Evolutionary conservation across 805 yeast species (phyloP), one percentile per base, ranked within the genome.

Genomic region (Diddensiella transvaalensis): DNA sequence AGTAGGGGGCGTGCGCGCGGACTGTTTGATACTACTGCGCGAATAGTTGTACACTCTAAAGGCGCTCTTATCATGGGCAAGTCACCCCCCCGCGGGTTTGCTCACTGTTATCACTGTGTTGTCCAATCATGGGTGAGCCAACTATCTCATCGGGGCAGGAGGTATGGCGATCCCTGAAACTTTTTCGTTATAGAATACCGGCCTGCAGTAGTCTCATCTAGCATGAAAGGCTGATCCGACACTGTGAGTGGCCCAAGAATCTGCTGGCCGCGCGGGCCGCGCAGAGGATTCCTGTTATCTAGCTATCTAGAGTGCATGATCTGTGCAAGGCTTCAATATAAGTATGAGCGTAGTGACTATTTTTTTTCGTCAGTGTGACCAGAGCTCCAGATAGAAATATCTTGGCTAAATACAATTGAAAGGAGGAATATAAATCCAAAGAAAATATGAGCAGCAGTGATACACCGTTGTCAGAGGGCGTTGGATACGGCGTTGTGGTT

Each of bases 401-500:
- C n/a, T n/a, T n/a, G n/a, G n/a, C n/a, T n/a, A 39, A n/a, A 22
- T 11, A 8, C 40, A 2, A 23, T 42, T 10, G 24, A 37, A 30
- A 18, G 21, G 15, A 32, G 32, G 4, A 18, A 19, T 24, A 43
- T 42, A 41, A 37, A 17, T 17, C 8, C 15, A 10, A 35, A 8
- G 15, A 35, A 8, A 6, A 35, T n/a, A 35, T 35, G 38, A 35
- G 38, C 15, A 18, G 29, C 35, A 15, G 26, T 8, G 11, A 26
- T 17, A 8, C 21, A 33, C 62, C 69, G 37, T 71, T 82, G 32
- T 80, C 87, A 1, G 85, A 87, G 65, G 85, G 88, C 33, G 88
- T 85, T 1, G 96, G 96, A 4, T 88, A 88, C 60, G 96, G 87
- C 18, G 82, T 88, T 46, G 86, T 89, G 21, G 83, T 87, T 17